Evolutionary conservation across 768 basidiomycete genomes (phyloP), one percentile per base, ranked within the genome.

Genomic region (Tylopilus sp.): DNA sequence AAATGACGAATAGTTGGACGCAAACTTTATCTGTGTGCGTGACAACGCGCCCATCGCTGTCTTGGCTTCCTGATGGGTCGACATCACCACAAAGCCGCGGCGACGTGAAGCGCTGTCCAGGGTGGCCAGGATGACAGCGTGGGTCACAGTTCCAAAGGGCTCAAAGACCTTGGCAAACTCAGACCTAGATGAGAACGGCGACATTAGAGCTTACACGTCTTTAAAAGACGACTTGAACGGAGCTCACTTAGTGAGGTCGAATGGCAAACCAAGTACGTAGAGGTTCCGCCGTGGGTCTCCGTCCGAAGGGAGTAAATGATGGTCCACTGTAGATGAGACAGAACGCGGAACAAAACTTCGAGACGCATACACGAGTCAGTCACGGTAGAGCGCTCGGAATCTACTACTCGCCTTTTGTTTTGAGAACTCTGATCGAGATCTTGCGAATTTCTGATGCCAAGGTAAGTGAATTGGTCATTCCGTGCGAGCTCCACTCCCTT

Each of bases 51-150:
- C 71, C 83, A 92, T 88, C 0, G 86, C 89, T 26, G 65, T 61
- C 62, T 76, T 84, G 3, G 90, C 89, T 65, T 90, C 86, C 42
- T 80, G 80, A 57, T 91, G 82, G 22, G 73, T 73, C 17, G 81
- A 82, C 88, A 92, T 91, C 22, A 92, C 89, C 28, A 92, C 75
- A 64, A 92, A 92, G 3, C 89, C 89, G 34, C 89, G 86, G 45
- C 89, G 81, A 47, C 89, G 82, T 33, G 89, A 91, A 37, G 88
- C 84, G 59, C 87, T 89, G 62, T 92, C 89, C 34, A 90, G 82
- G 6, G 90, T 92, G 3, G 89, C 90, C 19, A 92, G 76, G 46
- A 92, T 89, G 22, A 92, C 89, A 21, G 83, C 85, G 64, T 92
- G 89, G 1, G 78, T 72, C 16, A 92, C 87, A 10, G 72, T 78